A percentile compares a stretch with the other conserved stretches of the same genome.
Conservation (phyloP, 371 early-diverging fungal species). For the Apophysomyces elegans region DNA sequence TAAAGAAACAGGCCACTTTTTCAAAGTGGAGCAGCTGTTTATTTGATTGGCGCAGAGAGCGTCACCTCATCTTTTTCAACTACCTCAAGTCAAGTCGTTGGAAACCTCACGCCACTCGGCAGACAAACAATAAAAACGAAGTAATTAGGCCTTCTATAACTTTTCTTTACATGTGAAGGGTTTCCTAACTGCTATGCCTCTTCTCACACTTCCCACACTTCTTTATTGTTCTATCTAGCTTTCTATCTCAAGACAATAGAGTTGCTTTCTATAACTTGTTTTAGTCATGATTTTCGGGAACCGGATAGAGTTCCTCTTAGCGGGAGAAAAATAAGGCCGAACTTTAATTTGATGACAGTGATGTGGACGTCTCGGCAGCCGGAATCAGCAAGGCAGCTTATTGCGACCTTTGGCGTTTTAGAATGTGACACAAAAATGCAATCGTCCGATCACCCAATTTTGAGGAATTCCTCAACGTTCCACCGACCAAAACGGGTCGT, state of each 20-base stretch:
- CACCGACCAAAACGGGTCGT: background rate
- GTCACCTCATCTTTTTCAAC: constrained; percentile 27
- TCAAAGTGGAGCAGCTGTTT: background rate
- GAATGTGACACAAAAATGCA: background rate
- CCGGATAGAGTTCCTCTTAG: background rate
- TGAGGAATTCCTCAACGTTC: background rate
- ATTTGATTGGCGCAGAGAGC: constrained; percentile 16
- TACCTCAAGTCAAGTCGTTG: constrained; percentile 5
- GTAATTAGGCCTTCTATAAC: background rate
- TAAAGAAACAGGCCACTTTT: constrained; percentile 23
- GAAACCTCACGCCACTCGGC: constrained; percentile 12
- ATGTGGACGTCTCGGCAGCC: background rate
- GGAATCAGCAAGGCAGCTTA: background rate
- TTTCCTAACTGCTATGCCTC: constrained; percentile 1
- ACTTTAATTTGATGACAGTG: background rate
- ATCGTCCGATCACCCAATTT: constrained; percentile 10
- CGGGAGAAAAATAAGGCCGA: background rate
- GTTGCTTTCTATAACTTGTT: background rate
- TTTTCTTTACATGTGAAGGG: constrained; percentile 8
- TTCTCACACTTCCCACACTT: too few species aligned
- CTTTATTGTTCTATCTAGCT: background rate
- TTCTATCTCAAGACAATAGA: background rate
- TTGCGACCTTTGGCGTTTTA: too few species aligned
- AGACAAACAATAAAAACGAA: constrained; percentile 9
- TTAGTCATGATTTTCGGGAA: background rate